Percentiles rank a stretch among this genome's conserved stretches.
Conservation (phyloP, 1,139 yeast genomes). For the Suhomyces anneliseae region DNA sequence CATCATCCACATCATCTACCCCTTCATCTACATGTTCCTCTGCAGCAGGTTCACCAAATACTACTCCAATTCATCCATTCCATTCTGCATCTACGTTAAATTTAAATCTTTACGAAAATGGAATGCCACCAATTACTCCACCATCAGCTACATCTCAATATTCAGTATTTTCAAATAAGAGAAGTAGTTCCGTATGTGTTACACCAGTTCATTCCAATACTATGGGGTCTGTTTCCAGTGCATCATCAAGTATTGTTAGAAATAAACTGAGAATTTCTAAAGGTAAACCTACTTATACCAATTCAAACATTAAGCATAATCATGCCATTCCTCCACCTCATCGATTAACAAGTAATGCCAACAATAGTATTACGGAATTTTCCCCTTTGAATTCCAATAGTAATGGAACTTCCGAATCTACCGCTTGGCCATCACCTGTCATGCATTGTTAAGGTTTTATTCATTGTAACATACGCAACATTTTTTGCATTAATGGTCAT, state of each 20-base stretch:
- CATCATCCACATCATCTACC: conserved; percentile 4
- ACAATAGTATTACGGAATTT: conserved; percentile 13
- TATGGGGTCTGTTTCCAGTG: conserved; percentile 9
- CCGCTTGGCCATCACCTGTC: conserved; percentile 19
- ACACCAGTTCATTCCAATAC: conserved; percentile 26
- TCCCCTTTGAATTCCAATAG: conserved; percentile 13
- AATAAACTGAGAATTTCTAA: conserved; percentile 16
- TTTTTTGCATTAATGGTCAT: not conserved
- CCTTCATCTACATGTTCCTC: conserved; percentile 9
- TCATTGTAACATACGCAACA: not conserved
- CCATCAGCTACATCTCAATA: conserved; percentile 46
- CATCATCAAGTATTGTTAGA: conserved; percentile 8
- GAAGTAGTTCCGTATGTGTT: conserved; percentile 27
- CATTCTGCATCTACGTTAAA: conserved; percentile 9
- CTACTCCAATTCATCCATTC: conserved; percentile 10
- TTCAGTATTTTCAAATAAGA: conserved; percentile 37
- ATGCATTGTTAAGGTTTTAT: conserved; percentile 13
- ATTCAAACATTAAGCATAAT: conserved; percentile 6
- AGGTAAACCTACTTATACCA: conserved; percentile 9
- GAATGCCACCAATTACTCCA: conserved; percentile 37
- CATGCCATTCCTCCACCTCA: conserved; percentile 10
- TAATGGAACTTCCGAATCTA: conserved; percentile 14
- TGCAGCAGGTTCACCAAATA: conserved; percentile 8
- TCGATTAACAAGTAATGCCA: conserved; percentile 9
- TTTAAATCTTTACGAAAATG: conserved; percentile 8